Conservation (phyloP, 2,329 filamentous ascomycete genomes). For the Myriosclerotinia curreyana region DNA sequence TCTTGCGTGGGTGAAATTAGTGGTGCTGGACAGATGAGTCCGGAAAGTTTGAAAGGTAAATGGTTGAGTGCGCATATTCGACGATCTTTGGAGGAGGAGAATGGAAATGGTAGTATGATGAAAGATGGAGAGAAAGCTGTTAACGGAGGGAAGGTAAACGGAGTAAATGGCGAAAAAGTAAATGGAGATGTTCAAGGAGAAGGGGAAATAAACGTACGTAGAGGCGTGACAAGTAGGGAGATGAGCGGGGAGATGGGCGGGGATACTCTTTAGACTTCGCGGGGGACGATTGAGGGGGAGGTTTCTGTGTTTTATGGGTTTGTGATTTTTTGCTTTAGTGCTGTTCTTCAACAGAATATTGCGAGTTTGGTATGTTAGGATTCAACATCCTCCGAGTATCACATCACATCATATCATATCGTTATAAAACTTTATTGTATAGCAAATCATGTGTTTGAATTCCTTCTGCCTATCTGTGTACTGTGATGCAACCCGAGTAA, state of each 20-base stretch:
- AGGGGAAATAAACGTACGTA: neutral
- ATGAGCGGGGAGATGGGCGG: constrained; percentile 61
- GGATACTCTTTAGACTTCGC: constrained; percentile 46
- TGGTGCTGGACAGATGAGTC: constrained; percentile 60
- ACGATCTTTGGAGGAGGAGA: constrained; percentile 11
- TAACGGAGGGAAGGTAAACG: neutral
- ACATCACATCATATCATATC: neutral
- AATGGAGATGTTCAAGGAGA: neutral
- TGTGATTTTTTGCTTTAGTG: constrained; percentile 3
- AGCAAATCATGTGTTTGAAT: constrained; percentile 2
- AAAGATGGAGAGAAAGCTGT: no score
- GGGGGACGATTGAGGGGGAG: constrained; percentile 6
- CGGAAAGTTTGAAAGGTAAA: constrained; percentile 52
- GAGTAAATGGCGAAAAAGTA: neutral
- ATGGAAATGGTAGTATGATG: no score
- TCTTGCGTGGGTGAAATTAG: constrained; percentile 60
- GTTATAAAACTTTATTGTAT: neutral
- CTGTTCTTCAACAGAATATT: constrained; percentile 6
- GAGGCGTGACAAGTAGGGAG: constrained; percentile 25
- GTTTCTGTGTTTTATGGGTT: constrained; percentile 14
- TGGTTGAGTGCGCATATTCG: constrained; percentile 51
- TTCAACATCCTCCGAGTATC: constrained; percentile 23
- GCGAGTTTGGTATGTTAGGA: constrained; percentile 9
- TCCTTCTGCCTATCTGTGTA: constrained; percentile 9
- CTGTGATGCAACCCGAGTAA: constrained; percentile 9